Base-by-base conservation (phyloP, 1,284 basidiomycete genomes). In the Sanghuangporus baumii region DNA sequence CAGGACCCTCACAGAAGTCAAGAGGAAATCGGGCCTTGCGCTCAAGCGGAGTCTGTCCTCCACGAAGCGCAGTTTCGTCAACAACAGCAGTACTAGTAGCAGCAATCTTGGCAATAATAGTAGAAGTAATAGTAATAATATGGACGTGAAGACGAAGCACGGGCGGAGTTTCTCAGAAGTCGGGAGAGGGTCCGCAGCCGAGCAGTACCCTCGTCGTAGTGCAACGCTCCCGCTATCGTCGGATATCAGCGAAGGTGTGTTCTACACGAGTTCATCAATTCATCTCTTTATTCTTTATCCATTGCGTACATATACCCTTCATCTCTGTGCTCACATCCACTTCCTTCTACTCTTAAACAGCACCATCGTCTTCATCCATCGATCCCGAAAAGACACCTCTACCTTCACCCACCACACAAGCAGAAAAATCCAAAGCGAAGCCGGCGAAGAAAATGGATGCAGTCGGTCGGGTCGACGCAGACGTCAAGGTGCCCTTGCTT, bases 401-500 rank as follows among this genome's bases (percentile, higher is more conserved):
- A n/a, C 6, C 43, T n/a, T 6, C 50, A n/a, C 37, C 34, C 14
- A 60, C 48, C 18, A n/a, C 20, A 20, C 8, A 37, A 11, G n/a
- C 38, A 38, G 14, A 12, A 47, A 60, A 2, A 12, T 40, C 2
- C 23, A 36, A 36, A 23, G 31, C 34, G n/a, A 60, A 31, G 38
- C 11, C 41, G 26, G 5, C 26, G 26, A 31, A 31, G 51, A 55
- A 14, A 14, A 47, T 57, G 55, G 40, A 41, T 14, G n/a, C 37
- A 6, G 26, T 41, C 11, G 23, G 23, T 11, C 43, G 43, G 8
- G 43, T 26, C 12, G 38, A 57, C 55, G 20, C 43, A n/a, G 62
- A 60, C 52, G 59, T 60, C n/a, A 64, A 64, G 46, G 79, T 89
- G 2, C 85, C 87, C 0, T 69, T 72, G 41, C 67, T 80, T 14